phyloP scores from a whole-genome alignment of 805 yeast genomes.

The Yarrowia yakushimensis region DNA sequence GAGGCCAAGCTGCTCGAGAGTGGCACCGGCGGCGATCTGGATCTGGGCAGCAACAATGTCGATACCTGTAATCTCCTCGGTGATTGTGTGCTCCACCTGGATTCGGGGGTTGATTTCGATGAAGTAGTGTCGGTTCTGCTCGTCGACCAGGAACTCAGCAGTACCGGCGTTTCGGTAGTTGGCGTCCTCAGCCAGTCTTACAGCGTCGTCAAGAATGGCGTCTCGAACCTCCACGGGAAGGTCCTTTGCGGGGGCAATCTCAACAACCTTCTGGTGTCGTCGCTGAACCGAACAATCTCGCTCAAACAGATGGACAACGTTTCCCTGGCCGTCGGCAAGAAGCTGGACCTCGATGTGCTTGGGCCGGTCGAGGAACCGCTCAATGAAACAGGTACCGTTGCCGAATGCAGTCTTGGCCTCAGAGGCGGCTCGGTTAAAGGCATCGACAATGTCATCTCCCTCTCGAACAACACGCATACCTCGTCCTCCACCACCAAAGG shows the following conservation, averaged over 20 bases:
- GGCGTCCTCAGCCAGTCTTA: slow-evolving; percentile 80
- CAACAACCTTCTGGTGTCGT: slow-evolving; percentile 98
- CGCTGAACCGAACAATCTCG: slow-evolving; percentile 99
- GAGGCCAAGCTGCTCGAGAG: slow-evolving; percentile 84
- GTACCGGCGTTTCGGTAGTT: slow-evolving; percentile 97
- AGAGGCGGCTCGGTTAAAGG: slow-evolving; percentile 87
- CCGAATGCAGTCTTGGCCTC: slow-evolving; percentile 97
- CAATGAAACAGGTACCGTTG: slow-evolving; percentile 96
- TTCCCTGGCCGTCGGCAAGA: slow-evolving; percentile 89
- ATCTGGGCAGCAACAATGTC: slow-evolving; percentile 98
- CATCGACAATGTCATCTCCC: slow-evolving; percentile 89
- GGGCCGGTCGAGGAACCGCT: slow-evolving; percentile 90
- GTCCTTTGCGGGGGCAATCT: slow-evolving; percentile 95
- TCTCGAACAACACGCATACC: slow-evolving; percentile 99
- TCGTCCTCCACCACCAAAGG: slow-evolving; percentile 99
- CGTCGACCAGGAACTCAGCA: slow-evolving; percentile 93
- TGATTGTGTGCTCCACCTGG: slow-evolving; percentile 98
- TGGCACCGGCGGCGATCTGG: slow-evolving; percentile 98
- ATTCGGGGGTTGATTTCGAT: slow-evolving; percentile 97
- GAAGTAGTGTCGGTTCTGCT: slow-evolving; percentile 91
- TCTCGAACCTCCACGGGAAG: slow-evolving; percentile 79
- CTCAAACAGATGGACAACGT: slow-evolving; percentile 92
- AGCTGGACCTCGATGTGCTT: slow-evolving; percentile 97
- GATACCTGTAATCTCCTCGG: slow-evolving; percentile 98
- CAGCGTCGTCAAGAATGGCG: slow-evolving; percentile 92